Percentiles rank a stretch among this genome's conserved stretches.
phyloP scores from a whole-genome alignment of 2,329 filamentous ascomycete species.

The Cyphellophora europaea region DNA sequence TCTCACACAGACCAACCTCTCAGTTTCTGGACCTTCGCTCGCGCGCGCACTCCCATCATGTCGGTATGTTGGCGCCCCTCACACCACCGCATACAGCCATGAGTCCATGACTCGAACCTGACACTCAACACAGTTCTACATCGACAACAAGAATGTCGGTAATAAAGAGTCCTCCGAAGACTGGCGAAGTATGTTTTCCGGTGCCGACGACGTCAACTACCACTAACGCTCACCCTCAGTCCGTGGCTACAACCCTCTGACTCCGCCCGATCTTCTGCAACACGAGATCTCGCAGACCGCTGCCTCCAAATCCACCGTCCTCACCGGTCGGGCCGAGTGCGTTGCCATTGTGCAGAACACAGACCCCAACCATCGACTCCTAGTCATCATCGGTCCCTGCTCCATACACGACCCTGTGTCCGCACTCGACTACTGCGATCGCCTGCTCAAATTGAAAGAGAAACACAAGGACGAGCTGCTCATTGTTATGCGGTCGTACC shows the following conservation, averaged over 20 bases:
- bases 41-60: too few relatives aligned
- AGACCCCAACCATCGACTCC: conserved; percentile 62
- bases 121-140: conserved; percentile 71
- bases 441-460: conserved; percentile 66
- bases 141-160: conserved; percentile 70
- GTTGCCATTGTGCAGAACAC: conserved; percentile 65
- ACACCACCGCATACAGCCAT: too few relatives aligned
- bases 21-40: too few relatives aligned
- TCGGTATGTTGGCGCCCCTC: too few relatives aligned
- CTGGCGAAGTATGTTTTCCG: conserved; percentile 62
- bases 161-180: conserved; percentile 67
- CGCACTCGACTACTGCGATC: conserved; percentile 78
- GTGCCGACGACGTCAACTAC: neutral
- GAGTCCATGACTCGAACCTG: too few relatives aligned
- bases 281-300: conserved; percentile 62
- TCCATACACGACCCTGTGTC: conserved; percentile 89
- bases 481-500: conserved; percentile 96
- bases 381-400: conserved; percentile 92
- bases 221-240: conserved; percentile 44
- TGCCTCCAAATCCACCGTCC: conserved; percentile 31
- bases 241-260: conserved; percentile 86
- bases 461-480: conserved; percentile 75
- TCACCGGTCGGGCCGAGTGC: conserved; percentile 42
- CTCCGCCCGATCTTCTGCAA: conserved; percentile 77
- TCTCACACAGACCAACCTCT: too few relatives aligned